A percentile compares a stretch with the other conserved stretches of the same genome.
Evolutionary conservation across 179 eudicot genomes (phyloP).

Genomic region (Corrigiola litoralis): DNA sequence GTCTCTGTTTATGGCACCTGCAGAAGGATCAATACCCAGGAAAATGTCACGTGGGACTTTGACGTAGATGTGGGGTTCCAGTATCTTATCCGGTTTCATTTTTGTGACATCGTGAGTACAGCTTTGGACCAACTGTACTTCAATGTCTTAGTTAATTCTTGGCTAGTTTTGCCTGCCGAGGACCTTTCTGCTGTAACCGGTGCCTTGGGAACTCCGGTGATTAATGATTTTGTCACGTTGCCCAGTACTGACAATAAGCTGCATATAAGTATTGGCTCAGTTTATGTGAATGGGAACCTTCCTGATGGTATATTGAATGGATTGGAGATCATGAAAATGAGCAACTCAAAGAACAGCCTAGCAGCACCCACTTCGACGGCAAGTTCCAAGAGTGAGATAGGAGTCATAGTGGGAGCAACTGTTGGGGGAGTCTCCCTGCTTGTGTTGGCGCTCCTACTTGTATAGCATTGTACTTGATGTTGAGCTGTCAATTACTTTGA

Average conservation of each 20-base stretch:
- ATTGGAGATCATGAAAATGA: constrained; percentile 53
- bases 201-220: constrained; percentile 37
- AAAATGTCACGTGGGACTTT: constrained; percentile 49
- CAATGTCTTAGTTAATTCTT: constrained; percentile 38
- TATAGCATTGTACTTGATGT: too few species aligned
- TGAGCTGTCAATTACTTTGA: not conserved
- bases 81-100: constrained; percentile 50
- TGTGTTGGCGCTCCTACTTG: too few species aligned
- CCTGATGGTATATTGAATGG: constrained; percentile 56
- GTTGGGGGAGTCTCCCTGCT: constrained; percentile 37
- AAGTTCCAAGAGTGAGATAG: constrained; percentile 23
- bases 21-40: constrained; percentile 38
- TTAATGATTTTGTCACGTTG: constrained; percentile 41
- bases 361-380: constrained; percentile 19
- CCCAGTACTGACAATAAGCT: constrained; percentile 19
- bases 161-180: constrained; percentile 26
- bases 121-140: constrained; percentile 38
- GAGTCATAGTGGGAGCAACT: constrained; percentile 33
- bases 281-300: constrained; percentile 19
- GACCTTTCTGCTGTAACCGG: constrained; percentile 38
- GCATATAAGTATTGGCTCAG: constrained; percentile 45
- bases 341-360: constrained; percentile 43
- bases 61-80: constrained; percentile 36
- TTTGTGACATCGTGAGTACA: constrained; percentile 51
- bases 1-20: constrained; percentile 64